A percentile compares a stretch with the other conserved stretches of the same genome.
phyloP scores from a whole-genome alignment of 108 stramenopile genomes.

The Discostella stelligeroides region DNA sequence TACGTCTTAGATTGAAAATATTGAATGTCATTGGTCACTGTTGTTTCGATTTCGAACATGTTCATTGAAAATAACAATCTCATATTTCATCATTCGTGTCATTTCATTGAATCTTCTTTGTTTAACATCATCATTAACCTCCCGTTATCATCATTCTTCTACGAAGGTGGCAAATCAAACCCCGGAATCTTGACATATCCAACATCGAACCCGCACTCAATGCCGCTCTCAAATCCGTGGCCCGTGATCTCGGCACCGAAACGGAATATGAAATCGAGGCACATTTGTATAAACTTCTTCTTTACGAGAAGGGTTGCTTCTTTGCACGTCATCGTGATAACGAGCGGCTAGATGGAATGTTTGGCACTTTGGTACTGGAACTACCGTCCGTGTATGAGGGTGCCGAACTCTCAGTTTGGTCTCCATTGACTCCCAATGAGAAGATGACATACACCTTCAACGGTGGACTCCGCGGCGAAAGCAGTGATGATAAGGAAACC shows the following conservation, averaged over 20 bases:
- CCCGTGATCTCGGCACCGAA: conserved; percentile 19
- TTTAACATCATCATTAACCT: not conserved
- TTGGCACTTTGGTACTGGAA: conserved; percentile 49
- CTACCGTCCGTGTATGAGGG: conserved; percentile 35
- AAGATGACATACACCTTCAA: conserved; percentile 23
- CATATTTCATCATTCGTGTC: too few species aligned
- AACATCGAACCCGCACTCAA: conserved; percentile 19
- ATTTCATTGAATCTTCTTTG: too few species aligned
- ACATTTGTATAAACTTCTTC: conserved; percentile 47
- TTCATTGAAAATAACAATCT: too few species aligned
- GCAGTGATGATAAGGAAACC: conserved; percentile 8
- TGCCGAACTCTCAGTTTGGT: conserved; percentile 20
- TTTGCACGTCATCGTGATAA: conserved; percentile 48
- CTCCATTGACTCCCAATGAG: conserved; percentile 29
- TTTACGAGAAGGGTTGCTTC: conserved; percentile 51
- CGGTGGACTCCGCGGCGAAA: not conserved
- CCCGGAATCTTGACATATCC: conserved; percentile 14
- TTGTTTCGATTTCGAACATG: not conserved
- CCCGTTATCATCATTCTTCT: not conserved
- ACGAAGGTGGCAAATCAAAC: conserved; percentile 31
- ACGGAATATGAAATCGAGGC: conserved; percentile 31
- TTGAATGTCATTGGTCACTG: conserved; percentile 6
- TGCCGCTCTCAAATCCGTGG: conserved; percentile 20
- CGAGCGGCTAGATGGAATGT: conserved; percentile 51
- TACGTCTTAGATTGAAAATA: conserved; percentile 1